phyloP scores from a whole-genome alignment of 495 filamentous ascomycete genomes.

The Penicillium arizonense region DNA sequence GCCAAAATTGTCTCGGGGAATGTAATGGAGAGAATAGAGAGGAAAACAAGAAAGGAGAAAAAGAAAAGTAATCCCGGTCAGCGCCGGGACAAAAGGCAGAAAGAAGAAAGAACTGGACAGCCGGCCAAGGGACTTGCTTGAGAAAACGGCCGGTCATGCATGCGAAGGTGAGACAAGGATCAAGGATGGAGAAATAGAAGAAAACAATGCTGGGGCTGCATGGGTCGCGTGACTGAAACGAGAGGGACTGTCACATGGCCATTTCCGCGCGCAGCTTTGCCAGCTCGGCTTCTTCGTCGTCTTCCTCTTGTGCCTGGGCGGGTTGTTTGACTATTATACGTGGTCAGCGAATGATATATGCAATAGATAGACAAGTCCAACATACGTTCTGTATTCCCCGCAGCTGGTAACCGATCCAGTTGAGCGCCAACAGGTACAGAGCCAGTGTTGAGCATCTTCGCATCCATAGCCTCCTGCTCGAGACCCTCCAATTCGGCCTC shows the following conservation, averaged over 20 bases:
- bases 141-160: slow-evolving; percentile 7
- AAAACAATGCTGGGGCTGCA: slow-evolving; percentile 1
- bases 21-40: not conserved
- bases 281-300: slow-evolving; percentile 96
- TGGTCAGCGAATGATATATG: slow-evolving; percentile 4
- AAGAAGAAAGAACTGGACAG: not conserved
- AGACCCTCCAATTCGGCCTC: slow-evolving; percentile 73
- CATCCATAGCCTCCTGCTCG: slow-evolving; percentile 84
- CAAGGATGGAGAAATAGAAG: not conserved
- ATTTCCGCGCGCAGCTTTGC: slow-evolving; percentile 94
- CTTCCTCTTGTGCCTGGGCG: slow-evolving; percentile 63
- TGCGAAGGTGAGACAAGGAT: not conserved
- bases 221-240: slow-evolving; percentile 1
- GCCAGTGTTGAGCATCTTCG: slow-evolving; percentile 90
- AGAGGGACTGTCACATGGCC: slow-evolving; percentile 62
- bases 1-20: not conserved
- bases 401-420: slow-evolving; percentile 69
- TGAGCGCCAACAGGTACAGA: slow-evolving; percentile 68
- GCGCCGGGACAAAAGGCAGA: not conserved
- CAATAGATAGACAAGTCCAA: not conserved
- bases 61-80: not conserved
- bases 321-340: slow-evolving; percentile 16
- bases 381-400: slow-evolving; percentile 73
- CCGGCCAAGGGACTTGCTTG: slow-evolving; percentile 1
- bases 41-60: slow-evolving; percentile 7